These are phyloP conservation scores for Isoetes taiwanensis DNA, from an alignment of 75 land plant species.

Conservation along the genomic window DNA sequence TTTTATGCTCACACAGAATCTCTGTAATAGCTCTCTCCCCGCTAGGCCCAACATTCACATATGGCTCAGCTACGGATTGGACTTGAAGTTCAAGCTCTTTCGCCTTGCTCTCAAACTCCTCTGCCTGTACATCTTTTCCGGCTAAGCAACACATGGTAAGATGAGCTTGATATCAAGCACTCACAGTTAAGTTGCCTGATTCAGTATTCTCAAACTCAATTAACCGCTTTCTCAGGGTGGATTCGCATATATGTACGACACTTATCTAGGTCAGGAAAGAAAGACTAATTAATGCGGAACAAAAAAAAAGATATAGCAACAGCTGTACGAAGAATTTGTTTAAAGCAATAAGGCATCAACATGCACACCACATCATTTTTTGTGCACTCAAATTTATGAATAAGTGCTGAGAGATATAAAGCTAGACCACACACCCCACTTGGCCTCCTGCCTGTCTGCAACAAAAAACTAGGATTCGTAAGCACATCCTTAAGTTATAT, in stretches of 20 bases:
- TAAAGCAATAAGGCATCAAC: no score
- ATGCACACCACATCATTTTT: conserved; percentile 87
- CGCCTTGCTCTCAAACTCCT: conserved; percentile 53
- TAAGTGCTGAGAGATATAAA: conserved; percentile 70
- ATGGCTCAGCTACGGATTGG: background rate
- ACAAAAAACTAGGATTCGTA: background rate
- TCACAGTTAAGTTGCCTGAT: conserved; percentile 78
- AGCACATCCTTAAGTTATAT: background rate
- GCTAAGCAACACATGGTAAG: no score
- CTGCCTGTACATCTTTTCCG: conserved; percentile 51
- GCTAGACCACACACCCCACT: conserved; percentile 98
- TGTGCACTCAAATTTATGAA: conserved; percentile 59
- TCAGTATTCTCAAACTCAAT: conserved; percentile 91
- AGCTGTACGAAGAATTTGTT: no score
- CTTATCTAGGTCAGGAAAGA: no score
- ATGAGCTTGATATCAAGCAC: no score
- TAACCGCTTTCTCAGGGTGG: conserved; percentile 70
- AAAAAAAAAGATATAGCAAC: no score
- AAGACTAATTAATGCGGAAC: no score
- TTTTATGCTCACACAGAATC: conserved; percentile 73
- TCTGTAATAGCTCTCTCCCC: no score
- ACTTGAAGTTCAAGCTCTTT: conserved; percentile 41
- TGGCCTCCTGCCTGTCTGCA: conserved; percentile 92
- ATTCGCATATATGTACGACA: conserved; percentile 85
- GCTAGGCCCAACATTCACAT: no score